Percentiles rank a stretch among this genome's conserved stretches.
phyloP scores from a whole-genome alignment of 345 rosid genomes.

The Chamaenerion angustifolium region DNA sequence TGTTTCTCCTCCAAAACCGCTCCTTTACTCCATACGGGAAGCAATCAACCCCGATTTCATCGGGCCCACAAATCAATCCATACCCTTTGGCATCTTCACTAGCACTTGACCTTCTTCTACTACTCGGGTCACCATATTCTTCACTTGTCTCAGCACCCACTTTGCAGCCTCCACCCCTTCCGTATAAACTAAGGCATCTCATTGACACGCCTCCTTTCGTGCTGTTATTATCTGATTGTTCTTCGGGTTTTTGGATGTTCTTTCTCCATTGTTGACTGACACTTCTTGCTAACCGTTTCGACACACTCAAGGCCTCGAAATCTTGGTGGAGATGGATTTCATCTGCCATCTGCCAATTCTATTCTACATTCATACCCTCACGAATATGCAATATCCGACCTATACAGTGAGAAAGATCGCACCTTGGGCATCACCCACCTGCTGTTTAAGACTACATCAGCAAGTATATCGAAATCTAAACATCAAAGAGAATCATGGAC shows the following conservation, averaged over 20 bases:
- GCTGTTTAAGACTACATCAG: no score
- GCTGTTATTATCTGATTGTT: constrained; percentile 33
- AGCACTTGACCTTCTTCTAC: constrained; percentile 67
- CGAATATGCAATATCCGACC: no score
- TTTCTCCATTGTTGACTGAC: constrained; percentile 67
- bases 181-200: constrained; percentile 59
- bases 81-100: constrained; percentile 63
- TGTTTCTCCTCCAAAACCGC: constrained; percentile 65
- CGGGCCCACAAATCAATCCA: constrained; percentile 45
- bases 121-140: constrained; percentile 60
- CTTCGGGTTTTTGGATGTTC: constrained; percentile 34
- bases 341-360: constrained; percentile 25
- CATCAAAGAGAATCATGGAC: no score
- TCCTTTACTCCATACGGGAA: constrained; percentile 81
- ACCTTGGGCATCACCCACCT: no score
- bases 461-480: no score
- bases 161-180: constrained; percentile 84
- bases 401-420: no score
- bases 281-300: constrained; percentile 61
- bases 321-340: constrained; percentile 49
- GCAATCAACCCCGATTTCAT: constrained; percentile 70
- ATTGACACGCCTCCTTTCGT: constrained; percentile 27
- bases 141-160: constrained; percentile 83
- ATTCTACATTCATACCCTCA: no score
- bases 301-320: constrained; percentile 56